These are phyloP conservation scores for Leishmania mexicana DNA, from an alignment of 208 protist species.

Conservation along the genomic window DNA sequence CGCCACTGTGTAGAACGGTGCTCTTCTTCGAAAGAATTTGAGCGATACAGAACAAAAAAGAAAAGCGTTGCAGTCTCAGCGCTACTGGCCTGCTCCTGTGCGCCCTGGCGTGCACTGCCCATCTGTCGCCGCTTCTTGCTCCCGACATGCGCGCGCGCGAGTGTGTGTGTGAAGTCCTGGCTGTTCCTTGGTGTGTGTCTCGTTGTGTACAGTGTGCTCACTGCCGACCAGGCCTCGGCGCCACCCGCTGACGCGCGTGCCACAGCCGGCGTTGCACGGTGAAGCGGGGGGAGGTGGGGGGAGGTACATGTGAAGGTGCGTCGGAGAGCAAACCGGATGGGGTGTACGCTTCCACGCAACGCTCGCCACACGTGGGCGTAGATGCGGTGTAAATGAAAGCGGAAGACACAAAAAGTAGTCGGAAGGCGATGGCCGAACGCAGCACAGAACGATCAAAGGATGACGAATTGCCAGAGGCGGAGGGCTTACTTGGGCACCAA, in stretches of 20 bases:
- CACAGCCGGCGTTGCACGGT: neutral
- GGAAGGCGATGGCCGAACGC: neutral
- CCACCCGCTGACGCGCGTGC: neutral
- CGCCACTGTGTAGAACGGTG: conserved; percentile 10
- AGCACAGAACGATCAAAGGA: neutral
- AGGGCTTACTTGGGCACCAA: neutral
- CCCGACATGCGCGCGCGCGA: neutral
- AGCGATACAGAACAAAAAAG: neutral
- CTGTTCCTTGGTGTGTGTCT: neutral
- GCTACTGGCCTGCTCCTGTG: neutral
- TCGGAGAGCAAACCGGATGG: neutral
- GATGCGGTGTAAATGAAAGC: neutral
- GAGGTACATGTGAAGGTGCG: neutral
- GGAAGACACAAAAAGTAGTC: neutral
- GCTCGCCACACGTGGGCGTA: neutral
- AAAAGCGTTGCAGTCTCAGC: neutral
- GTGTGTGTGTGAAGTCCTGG: neutral
- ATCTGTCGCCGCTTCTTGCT: neutral
- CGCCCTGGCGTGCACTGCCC: neutral
- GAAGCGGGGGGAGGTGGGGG: neutral
- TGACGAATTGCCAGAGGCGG: neutral
- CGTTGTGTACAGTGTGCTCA: neutral
- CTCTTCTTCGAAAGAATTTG: too few relatives aligned
- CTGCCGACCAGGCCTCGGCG: neutral
- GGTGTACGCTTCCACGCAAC: neutral